Evolutionary conservation across 495 filamentous ascomycete genomes (phyloP).

Genomic region (Hyaloscypha hepaticicola): DNA sequence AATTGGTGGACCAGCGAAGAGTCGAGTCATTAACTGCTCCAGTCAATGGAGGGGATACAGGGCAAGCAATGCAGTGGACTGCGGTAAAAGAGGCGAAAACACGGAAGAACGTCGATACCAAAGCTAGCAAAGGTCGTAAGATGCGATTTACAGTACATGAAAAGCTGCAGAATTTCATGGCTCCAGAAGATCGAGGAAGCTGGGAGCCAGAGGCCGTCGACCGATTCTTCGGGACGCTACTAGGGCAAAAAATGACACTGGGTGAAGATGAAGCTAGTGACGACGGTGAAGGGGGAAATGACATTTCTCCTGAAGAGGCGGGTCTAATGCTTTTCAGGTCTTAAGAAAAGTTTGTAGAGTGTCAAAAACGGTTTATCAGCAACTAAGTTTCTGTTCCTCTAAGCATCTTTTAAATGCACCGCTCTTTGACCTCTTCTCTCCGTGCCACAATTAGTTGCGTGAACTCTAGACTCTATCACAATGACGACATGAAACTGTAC

Average conservation of each 20-base stretch:
- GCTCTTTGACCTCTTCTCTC: background rate
- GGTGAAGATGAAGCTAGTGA: constrained; percentile 64
- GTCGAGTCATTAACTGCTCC: constrained; percentile 48
- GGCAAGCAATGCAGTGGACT: constrained; percentile 47
- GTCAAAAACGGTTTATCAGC: too few relatives aligned
- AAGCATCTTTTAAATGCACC: background rate
- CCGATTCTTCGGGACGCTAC: constrained; percentile 83
- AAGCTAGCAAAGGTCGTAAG: constrained; percentile 93
- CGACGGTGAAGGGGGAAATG: constrained; percentile 45
- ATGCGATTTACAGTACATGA: constrained; percentile 92
- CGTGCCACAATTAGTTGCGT: background rate
- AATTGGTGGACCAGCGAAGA: constrained; percentile 84
- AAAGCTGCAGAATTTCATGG: constrained; percentile 98
- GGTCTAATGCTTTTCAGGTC: constrained; percentile 73
- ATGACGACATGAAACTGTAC: background rate
- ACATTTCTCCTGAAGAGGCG: constrained; percentile 58
- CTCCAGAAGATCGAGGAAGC: constrained; percentile 72
- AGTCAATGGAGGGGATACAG: constrained; percentile 34
- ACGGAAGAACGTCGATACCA: constrained; percentile 82
- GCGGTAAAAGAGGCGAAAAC: constrained; percentile 80
- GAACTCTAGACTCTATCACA: background rate
- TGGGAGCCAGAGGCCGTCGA: constrained; percentile 81
- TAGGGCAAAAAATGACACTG: constrained; percentile 75
- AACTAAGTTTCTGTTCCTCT: background rate
- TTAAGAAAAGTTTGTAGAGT: constrained; percentile 1